phyloP scores from a whole-genome alignment of 371 early-diverging fungal genomes.

The Mortierella sp. region DNA sequence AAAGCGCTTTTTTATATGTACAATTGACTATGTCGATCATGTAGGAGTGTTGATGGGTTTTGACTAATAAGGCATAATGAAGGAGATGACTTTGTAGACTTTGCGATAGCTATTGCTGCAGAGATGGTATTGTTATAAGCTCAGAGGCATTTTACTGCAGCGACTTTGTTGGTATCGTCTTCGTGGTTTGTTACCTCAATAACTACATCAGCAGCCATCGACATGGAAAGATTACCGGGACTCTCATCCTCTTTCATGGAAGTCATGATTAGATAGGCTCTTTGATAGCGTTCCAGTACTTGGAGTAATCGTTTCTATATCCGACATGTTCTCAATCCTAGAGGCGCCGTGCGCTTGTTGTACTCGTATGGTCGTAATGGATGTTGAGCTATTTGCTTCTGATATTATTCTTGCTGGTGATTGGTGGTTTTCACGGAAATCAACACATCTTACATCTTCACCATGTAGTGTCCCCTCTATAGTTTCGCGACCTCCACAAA shows the following conservation, averaged over 20 bases:
- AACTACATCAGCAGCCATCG: background rate
- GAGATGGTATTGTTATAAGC: no score
- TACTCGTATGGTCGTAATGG: background rate
- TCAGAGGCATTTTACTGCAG: no score
- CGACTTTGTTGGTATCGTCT: background rate
- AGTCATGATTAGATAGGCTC: background rate
- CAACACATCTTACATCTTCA: no score
- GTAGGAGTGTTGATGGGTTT: no score
- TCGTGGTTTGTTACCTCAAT: background rate
- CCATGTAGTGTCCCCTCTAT: slow-evolving; percentile 27
- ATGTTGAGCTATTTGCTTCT: background rate
- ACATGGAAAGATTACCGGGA: background rate
- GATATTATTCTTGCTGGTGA: no score
- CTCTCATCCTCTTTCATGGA: background rate
- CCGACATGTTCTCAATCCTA: slow-evolving; percentile 2
- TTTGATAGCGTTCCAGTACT: slow-evolving; percentile 5
- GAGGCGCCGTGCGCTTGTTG: background rate
- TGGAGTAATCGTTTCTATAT: background rate
- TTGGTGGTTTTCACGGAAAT: background rate
- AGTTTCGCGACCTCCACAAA: slow-evolving; percentile 17
- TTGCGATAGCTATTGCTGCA: no score
- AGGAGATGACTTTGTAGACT: no score
- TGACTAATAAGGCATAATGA: no score
- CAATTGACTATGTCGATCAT: background rate
- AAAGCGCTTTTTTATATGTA: background rate